phyloP scores from a whole-genome alignment of 345 rosid genomes.

The Brassica carinata region DNA sequence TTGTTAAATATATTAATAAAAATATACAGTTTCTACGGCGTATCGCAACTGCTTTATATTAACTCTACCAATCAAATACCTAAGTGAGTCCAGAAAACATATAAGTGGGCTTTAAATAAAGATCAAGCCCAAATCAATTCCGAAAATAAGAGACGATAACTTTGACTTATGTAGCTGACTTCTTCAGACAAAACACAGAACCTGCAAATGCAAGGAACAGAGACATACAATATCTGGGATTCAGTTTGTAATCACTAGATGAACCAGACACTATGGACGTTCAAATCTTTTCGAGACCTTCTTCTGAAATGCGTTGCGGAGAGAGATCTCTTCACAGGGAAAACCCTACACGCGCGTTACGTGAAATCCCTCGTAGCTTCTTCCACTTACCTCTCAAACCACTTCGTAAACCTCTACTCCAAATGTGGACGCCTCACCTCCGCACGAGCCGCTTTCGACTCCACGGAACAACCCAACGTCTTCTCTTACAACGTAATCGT shows the following conservation, averaged over 20 bases:
- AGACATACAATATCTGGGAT: constrained; percentile 17
- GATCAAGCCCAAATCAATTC: too few species aligned
- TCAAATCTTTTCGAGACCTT: constrained; percentile 52
- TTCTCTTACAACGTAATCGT: constrained; percentile 72
- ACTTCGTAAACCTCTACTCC: constrained; percentile 87
- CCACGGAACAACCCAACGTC: constrained; percentile 56
- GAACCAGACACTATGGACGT: constrained; percentile 55
- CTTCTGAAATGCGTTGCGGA: constrained; percentile 56
- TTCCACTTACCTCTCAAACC: constrained; percentile 87
- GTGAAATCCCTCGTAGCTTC: constrained; percentile 55
- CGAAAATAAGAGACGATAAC: too few species aligned
- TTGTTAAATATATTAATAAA: too few species aligned
- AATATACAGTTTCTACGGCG: too few species aligned
- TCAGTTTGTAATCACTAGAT: constrained; percentile 37
- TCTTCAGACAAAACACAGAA: too few species aligned
- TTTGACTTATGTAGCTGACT: too few species aligned
- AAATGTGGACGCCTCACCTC: constrained; percentile 59
- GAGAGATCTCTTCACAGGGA: constrained; percentile 62
- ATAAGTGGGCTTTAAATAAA: too few species aligned
- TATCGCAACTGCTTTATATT: too few species aligned
- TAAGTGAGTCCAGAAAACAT: too few species aligned
- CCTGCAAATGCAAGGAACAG: too few species aligned
- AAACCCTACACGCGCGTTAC: constrained; percentile 70
- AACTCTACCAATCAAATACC: too few species aligned
- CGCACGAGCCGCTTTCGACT: constrained; percentile 57